phyloP scores from a whole-genome alignment of 495 filamentous ascomycete species.

The Thermochaetoides thermophila region DNA sequence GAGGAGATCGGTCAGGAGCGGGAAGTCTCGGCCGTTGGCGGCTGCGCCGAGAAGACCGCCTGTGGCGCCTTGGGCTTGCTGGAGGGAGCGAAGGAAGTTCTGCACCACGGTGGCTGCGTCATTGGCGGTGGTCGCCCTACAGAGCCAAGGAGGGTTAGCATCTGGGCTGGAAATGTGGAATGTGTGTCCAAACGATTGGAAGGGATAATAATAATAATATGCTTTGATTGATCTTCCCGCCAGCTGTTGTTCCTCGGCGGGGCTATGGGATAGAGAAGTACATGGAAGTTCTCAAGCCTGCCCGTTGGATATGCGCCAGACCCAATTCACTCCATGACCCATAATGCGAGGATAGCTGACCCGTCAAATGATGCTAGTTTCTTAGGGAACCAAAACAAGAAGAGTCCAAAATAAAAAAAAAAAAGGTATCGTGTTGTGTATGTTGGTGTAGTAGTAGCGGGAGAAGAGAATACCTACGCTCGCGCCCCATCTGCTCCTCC shows the following conservation, averaged over 20 bases:
- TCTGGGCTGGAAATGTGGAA: neutral
- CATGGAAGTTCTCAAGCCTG: constrained; percentile 14
- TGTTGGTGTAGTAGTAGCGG: constrained; percentile 4
- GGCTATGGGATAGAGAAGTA: constrained; percentile 17
- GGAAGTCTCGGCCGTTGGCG: constrained; percentile 50
- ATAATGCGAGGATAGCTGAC: too few species aligned
- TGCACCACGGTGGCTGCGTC: constrained; percentile 60
- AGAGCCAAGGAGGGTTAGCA: constrained; percentile 22
- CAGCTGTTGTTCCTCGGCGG: constrained; percentile 8
- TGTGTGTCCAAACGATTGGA: too few species aligned
- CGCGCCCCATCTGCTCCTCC: constrained; percentile 90
- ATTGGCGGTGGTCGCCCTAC: constrained; percentile 27
- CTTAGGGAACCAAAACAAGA: too few species aligned
- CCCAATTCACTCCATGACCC: constrained; percentile 3
- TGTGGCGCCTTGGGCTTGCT: too few species aligned
- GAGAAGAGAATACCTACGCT: constrained; percentile 78
- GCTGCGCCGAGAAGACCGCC: constrained; percentile 21
- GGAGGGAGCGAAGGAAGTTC: constrained; percentile 76
- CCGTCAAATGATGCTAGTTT: too few species aligned
- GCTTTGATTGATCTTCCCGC: constrained; percentile 12
- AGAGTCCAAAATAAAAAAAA: neutral
- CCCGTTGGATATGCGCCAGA: constrained; percentile 6
- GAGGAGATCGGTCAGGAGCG: constrained; percentile 78
- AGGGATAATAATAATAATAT: constrained; percentile 4
- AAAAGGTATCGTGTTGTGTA: too few species aligned